These are phyloP conservation scores for Ilyonectria robusta DNA, from an alignment of 2,329 filamentous ascomycete genomes.

Conservation along the genomic window DNA sequence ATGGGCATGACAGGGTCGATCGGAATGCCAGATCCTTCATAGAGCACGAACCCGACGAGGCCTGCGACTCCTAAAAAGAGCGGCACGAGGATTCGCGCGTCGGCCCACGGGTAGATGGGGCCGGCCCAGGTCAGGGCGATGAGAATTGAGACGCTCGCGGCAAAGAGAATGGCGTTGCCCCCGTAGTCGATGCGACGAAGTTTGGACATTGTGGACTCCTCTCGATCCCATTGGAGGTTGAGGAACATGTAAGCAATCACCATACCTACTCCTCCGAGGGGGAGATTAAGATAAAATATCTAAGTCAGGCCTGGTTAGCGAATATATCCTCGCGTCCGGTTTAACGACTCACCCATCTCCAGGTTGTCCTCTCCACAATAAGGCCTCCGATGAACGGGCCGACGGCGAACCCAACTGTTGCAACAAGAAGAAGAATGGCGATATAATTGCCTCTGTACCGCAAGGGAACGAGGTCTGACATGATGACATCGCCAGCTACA, in stretches of 20 bases:
- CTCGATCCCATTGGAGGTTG: slow-evolving; percentile 50
- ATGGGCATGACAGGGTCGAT: slow-evolving; percentile 45
- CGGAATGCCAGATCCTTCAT: slow-evolving; percentile 40
- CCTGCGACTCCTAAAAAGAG: slow-evolving; percentile 51
- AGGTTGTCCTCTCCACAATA: slow-evolving; percentile 49
- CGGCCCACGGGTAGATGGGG: slow-evolving; percentile 58
- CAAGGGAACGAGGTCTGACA: slow-evolving; percentile 64
- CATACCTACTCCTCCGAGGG: slow-evolving; percentile 53
- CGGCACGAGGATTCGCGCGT: slow-evolving; percentile 56
- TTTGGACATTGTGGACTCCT: slow-evolving; percentile 44
- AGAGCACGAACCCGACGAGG: slow-evolving; percentile 35
- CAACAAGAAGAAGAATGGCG: slow-evolving; percentile 51
- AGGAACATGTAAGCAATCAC: slow-evolving; percentile 54
- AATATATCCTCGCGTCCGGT: background rate
- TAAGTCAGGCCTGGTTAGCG: slow-evolving; percentile 16
- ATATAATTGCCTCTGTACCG: slow-evolving; percentile 61
- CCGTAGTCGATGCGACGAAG: slow-evolving; percentile 59
- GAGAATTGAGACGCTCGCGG: slow-evolving; percentile 56
- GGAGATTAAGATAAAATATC: slow-evolving; percentile 62
- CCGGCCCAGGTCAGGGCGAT: slow-evolving; percentile 62
- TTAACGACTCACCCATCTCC: slow-evolving; percentile 55
- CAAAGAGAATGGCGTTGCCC: slow-evolving; percentile 60
- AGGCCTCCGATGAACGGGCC: slow-evolving; percentile 53
- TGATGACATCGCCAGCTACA: slow-evolving; percentile 52
- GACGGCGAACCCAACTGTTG: slow-evolving; percentile 53